Evolutionary conservation across 2,329 filamentous ascomycete species (phyloP).

Genomic region (Aspergillus sp.): DNA sequence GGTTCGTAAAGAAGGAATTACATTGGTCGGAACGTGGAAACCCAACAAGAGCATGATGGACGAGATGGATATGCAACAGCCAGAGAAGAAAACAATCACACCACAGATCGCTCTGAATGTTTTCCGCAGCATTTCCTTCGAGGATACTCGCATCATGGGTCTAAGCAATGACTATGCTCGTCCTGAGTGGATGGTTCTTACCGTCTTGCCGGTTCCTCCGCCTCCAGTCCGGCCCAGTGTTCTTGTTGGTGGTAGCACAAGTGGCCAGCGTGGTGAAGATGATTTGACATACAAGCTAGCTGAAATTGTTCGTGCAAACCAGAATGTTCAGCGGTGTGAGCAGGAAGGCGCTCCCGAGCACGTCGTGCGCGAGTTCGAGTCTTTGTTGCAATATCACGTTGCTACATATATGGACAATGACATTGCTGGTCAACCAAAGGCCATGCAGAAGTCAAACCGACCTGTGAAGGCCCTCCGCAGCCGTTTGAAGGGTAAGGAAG

Average conservation of each 20-base stretch:
- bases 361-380: slow-evolving; percentile 85
- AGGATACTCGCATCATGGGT: slow-evolving; percentile 80
- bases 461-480: slow-evolving; percentile 95
- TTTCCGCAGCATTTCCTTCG: slow-evolving; percentile 76
- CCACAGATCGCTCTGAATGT: slow-evolving; percentile 81
- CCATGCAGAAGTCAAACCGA: slow-evolving; percentile 92
- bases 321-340: slow-evolving; percentile 86
- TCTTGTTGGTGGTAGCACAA: slow-evolving; percentile 89
- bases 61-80: slow-evolving; percentile 54
- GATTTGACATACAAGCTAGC: slow-evolving; percentile 99
- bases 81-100: slow-evolving; percentile 77
- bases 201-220: slow-evolving; percentile 89
- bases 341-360: slow-evolving; percentile 88
- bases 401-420: slow-evolving; percentile 99
- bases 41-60: slow-evolving; percentile 69
- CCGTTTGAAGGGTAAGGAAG: slow-evolving; percentile 98
- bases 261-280: slow-evolving; percentile 91
- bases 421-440: slow-evolving; percentile 90
- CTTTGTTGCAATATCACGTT: slow-evolving; percentile 91
- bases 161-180: slow-evolving; percentile 92
- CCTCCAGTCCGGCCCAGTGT: slow-evolving; percentile 96
- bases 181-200: slow-evolving; percentile 97
- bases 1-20: slow-evolving; percentile 81
- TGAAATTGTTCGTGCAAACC: slow-evolving; percentile 96
- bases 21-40: slow-evolving; percentile 73